These are phyloP conservation scores for Thelonectria blattea DNA, from an alignment of 2,329 filamentous ascomycete genomes.

Conservation along the genomic window DNA sequence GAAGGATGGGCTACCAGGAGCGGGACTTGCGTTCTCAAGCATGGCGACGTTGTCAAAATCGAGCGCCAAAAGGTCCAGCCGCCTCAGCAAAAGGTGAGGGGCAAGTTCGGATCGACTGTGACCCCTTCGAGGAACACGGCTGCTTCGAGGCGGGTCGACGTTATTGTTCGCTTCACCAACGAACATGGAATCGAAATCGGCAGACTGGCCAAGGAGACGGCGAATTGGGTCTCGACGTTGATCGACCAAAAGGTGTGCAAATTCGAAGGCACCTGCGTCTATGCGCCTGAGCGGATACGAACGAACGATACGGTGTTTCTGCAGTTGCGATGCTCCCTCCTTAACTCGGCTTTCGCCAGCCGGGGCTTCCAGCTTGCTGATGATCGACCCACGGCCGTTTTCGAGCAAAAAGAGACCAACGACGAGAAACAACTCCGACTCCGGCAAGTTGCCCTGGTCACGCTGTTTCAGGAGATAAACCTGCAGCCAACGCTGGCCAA, in stretches of 20 bases:
- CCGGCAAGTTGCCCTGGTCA: conserved; percentile 86
- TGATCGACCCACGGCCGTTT: conserved; percentile 76
- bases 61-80: conserved; percentile 81
- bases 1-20: conserved; percentile 92
- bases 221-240: conserved; percentile 89
- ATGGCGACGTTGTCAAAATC: conserved; percentile 84
- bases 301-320: conserved; percentile 96
- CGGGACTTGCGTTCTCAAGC: conserved; percentile 74
- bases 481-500: conserved; percentile 78
- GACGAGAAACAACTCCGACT: conserved; percentile 86
- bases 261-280: conserved; percentile 89
- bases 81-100: conserved; percentile 54
- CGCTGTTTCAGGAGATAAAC: conserved; percentile 87
- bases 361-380: conserved; percentile 64
- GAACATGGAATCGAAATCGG: conserved; percentile 81
- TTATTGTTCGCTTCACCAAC: conserved; percentile 91
- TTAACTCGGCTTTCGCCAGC: conserved; percentile 75
- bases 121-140: conserved; percentile 50
- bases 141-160: conserved; percentile 74
- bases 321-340: conserved; percentile 79
- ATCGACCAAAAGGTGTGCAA: conserved; percentile 88
- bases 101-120: conserved; percentile 47
- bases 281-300: conserved; percentile 80
- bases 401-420: conserved; percentile 82
- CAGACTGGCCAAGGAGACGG: conserved; percentile 82